Evolutionary conservation across 169 alveolate species (phyloP), one percentile per base, ranked within the genome.

Genomic region (Besnoitia besnoiti): DNA sequence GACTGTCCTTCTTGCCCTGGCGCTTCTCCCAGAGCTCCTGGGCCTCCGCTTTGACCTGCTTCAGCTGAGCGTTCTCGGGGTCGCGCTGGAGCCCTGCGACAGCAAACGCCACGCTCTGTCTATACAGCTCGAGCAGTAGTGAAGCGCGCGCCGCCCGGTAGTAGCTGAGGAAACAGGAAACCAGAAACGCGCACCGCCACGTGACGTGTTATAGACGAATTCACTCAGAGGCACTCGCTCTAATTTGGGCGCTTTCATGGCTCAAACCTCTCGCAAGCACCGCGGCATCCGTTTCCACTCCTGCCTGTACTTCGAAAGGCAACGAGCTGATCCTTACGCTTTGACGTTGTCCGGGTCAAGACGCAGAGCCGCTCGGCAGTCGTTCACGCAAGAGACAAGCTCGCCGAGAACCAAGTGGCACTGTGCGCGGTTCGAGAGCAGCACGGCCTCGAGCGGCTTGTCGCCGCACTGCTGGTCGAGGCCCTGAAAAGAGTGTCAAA

Each of bases 351-450:
- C 21, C 24, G 95, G 95, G 44, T 93, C 85, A 27, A 85, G 90
- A 49, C 82, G 76, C 47, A 93, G 21, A 33, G 95, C 92, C 33
- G 80, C 67, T 47, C 95, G 87, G 55, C 94, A 90, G 75, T 93
- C 95, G 82, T 93, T 84, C 35, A 90, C 93, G 62, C 95, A 93
- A 8, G 85, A 90, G 50, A 93, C 94, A 42, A 85, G 90, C n/a
- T 93, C 85, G 49, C 90, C 89, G 84, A 93, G 77, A 33, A 90
- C 30, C 47, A 93, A 79, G 46, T 90, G 85, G 30, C 90, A 47
- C 77, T 90, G 94, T 10, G 95, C 95, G 42, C 95, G 90, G 55
- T 93, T 93, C 24, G 95, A 90, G 59, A 76, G 80, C n/a, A 93
- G 90, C 33, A 90, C 67, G 33, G 95, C 80, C 30, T 93, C 89